Base-by-base conservation (phyloP, 306 rosid species). In the Cucurbita pepo region DNA sequence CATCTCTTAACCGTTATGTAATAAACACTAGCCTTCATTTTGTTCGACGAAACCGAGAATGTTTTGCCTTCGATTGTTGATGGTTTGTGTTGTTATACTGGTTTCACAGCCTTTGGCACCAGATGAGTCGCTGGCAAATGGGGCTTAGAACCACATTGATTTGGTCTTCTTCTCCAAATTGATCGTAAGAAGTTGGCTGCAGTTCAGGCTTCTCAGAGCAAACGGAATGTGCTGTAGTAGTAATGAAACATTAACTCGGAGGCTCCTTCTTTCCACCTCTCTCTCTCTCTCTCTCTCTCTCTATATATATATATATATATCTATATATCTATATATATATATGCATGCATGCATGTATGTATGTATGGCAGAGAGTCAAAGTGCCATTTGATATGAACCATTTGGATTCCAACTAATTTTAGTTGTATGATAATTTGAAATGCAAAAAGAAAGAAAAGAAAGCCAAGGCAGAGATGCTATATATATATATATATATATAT, bases 61-160 rank as follows among this genome's bases (percentile, higher is more conserved):
- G 12, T 43, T 52, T 25, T 6, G 40, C 54, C 75, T 50, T 30
- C 34, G 78, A 55, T 76, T 73, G 44, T 66, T 65, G 75, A 72
- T 81, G 60, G 19, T 59, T 50, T 50, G 8, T 40, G 43, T 77
- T 69, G 73, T 79, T 80, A 76, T 75, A 54, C 83, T 87, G 79
- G 82, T 95, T 78, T 84, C 97, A 95, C 97, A 95, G 96, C 83
- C 81, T 77, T 19, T 76, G 88, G 84, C 86, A 84, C 80, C 25
- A 86, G 96, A 63, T 93, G 96, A 89, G 79, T 84, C 79, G 90
- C 70, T 83, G 88, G 75, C 69, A 78, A 78, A 50, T 75, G 82
- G 82, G 71, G 76, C 80, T 75, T 80, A 73, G 73, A 80, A 69
- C 65, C 77, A 80, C 81, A 79, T 83, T 81, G 83, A 81, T 79